Percentiles rank a stretch among this genome's conserved stretches.
phyloP scores from a whole-genome alignment of 2,329 filamentous ascomycete species.

The Botrytis sinoallii region DNA sequence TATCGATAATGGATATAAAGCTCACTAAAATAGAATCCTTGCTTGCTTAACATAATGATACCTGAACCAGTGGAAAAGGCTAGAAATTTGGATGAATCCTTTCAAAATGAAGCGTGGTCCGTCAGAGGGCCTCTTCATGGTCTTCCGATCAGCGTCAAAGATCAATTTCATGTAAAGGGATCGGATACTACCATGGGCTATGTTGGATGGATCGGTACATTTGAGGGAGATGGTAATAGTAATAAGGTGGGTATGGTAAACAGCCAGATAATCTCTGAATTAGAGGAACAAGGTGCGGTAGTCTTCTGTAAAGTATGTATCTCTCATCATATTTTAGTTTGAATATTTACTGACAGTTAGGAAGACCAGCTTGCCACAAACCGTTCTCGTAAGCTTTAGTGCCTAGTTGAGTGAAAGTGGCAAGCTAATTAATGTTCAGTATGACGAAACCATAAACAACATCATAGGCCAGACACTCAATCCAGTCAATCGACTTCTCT shows the following conservation, averaged over 20 bases:
- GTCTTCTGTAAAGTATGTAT: constrained; percentile 35
- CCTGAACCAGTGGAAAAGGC: constrained; percentile 43
- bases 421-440: constrained; percentile 2
- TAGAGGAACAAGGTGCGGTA: constrained; percentile 39
- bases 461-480: constrained; percentile 48
- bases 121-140: constrained; percentile 38
- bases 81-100: constrained; percentile 43
- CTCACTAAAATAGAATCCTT: constrained; percentile 47
- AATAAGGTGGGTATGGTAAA: constrained; percentile 48
- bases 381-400: constrained; percentile 31
- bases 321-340: neutral
- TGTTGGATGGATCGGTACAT: constrained; percentile 47
- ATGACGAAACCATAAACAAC: constrained; percentile 42
- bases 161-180: constrained; percentile 34
- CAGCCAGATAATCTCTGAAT: constrained; percentile 42
- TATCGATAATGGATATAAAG: constrained; percentile 25
- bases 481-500: constrained; percentile 53
- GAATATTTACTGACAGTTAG: neutral
- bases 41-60: constrained; percentile 42
- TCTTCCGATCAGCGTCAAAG: constrained; percentile 41
- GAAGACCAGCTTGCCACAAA: constrained; percentile 39
- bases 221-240: constrained; percentile 49
- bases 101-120: constrained; percentile 20
- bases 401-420: neutral
- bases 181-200: constrained; percentile 51